phyloP scores from a whole-genome alignment of 352 stramenopile genomes.

The Globisporangium mamillatum region DNA sequence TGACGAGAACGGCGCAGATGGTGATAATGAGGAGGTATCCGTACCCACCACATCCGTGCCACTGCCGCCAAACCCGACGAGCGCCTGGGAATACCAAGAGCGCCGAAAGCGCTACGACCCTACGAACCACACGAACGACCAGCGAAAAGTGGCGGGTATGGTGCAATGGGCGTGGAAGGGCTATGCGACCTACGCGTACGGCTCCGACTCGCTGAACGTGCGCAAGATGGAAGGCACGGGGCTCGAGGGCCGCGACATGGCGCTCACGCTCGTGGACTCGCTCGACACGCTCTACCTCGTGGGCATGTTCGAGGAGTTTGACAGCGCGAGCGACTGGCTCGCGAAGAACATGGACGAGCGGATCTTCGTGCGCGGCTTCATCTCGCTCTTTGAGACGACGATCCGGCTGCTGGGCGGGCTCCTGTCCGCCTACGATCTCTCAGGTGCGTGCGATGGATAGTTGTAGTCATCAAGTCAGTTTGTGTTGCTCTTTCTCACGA shows the following conservation, averaged over 20 bases:
- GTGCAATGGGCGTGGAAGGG: slow-evolving; percentile 78
- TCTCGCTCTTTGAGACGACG: slow-evolving; percentile 82
- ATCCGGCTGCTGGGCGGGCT: slow-evolving; percentile 73
- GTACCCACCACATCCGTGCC: slow-evolving; percentile 20
- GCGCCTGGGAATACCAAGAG: slow-evolving; percentile 29
- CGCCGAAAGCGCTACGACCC: slow-evolving; percentile 46
- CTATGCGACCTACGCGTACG: slow-evolving; percentile 69
- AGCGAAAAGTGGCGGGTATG: slow-evolving; percentile 61
- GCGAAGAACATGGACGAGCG: slow-evolving; percentile 56
- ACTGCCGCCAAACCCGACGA: slow-evolving; percentile 21
- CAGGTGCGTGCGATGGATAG: slow-evolving; percentile 21
- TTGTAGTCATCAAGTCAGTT: neutral
- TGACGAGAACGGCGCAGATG: neutral
- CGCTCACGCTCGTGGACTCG: slow-evolving; percentile 74
- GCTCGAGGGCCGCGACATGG: slow-evolving; percentile 64
- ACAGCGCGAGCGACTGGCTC: slow-evolving; percentile 64
- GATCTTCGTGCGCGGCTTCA: slow-evolving; percentile 59
- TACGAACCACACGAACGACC: slow-evolving; percentile 47
- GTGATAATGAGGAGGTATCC: neutral
- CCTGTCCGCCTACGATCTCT: slow-evolving; percentile 69
- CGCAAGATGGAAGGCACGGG: slow-evolving; percentile 53
- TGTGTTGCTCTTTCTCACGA: neutral
- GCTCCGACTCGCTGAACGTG: slow-evolving; percentile 71
- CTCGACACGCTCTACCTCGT: slow-evolving; percentile 76
- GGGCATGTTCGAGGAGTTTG: slow-evolving; percentile 79